Evolutionary conservation across 2,329 filamentous ascomycete species (phyloP), one percentile per base, ranked within the genome.

Genomic region (Colletotrichum limetticola): DNA sequence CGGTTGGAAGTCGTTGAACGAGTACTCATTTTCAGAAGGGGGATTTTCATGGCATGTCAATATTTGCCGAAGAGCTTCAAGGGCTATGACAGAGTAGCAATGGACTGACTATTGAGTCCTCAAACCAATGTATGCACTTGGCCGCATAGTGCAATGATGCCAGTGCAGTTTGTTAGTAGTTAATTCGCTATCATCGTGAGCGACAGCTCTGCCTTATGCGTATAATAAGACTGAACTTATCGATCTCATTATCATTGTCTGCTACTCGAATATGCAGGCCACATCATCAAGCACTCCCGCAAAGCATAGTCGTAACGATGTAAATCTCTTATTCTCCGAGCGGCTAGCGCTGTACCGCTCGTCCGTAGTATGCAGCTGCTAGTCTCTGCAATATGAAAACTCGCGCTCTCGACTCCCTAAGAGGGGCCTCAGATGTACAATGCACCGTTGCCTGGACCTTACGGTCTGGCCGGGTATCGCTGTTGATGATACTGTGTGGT

Each of bases 401-500:
- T 53, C 32, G 65, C 68, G 37, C 30, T 49, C 16, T n/a, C 52
- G 42, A 32, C 53, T 28, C 61, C 59, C 60, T 53, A 14, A 28
- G 5, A n/a, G 24, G 22, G 26, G 26, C 22, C 22, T 12, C 26
- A 46, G 42, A 74, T 69, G 30, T 62, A 74, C 65, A 73, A 69
- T 74, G 60, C 64, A 74, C 65, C 69, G 35, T 26, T 59, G 55
- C 60, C 49, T 60, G 30, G 11, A 22, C 63, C 69, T 71, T 59
- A 56, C 55, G 69, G 69, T 56, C 28, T 24, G 24, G 70, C 65
- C 63, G 60, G 64, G 70, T 73, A 69, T 74, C 69, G 70, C 69
- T 74, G 46, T 64, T 73, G 68, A 74, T 74, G 72, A 71, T 63
- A 71, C 71, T 72, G 66, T 57, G 28, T 28, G 19, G 30, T 37